These are phyloP conservation scores for Ilex aquifolium DNA, from an alignment of 257 asterid genomes.

Conservation along the genomic window DNA sequence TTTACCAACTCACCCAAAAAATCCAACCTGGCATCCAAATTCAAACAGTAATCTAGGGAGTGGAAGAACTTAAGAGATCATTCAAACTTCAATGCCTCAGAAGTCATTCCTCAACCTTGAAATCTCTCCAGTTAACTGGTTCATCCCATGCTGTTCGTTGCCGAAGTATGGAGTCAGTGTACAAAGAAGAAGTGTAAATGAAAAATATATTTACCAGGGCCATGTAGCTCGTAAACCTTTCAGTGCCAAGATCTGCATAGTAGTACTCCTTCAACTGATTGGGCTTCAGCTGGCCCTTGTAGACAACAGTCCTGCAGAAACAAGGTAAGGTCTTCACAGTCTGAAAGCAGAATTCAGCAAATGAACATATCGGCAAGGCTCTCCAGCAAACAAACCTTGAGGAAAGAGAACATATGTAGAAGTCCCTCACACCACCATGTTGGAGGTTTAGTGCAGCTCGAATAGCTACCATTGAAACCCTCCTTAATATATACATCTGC, in stretches of 20 bases:
- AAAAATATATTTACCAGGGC: constrained; percentile 99
- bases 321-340: background rate
- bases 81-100: constrained; percentile 99
- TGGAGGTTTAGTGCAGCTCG: constrained; percentile 97
- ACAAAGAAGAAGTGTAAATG: constrained; percentile 68
- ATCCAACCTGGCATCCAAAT: constrained; percentile 80
- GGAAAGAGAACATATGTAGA: constrained; percentile 94
- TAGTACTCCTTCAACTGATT: constrained; percentile 82
- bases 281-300: constrained; percentile 99
- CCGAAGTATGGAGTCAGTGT: constrained; percentile 93
- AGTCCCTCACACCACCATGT: constrained; percentile 78
- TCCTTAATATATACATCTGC: constrained; percentile 94
- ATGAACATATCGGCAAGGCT: background rate
- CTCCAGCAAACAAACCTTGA: constrained; percentile 55
- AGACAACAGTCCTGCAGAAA: constrained; percentile 74
- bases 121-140: constrained; percentile 63
- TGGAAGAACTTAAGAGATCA: constrained; percentile 99
- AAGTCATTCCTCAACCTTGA: constrained; percentile 99
- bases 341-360: background rate
- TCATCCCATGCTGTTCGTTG: constrained; percentile 96
- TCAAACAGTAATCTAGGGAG: constrained; percentile 94
- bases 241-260: constrained; percentile 96
- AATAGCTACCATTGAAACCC: constrained; percentile 98
- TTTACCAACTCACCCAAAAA: constrained; percentile 92
- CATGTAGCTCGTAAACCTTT: constrained; percentile 99